Evolutionary conservation across 1,284 basidiomycete species (phyloP).

Genomic region (Ustilago trichophora): DNA sequence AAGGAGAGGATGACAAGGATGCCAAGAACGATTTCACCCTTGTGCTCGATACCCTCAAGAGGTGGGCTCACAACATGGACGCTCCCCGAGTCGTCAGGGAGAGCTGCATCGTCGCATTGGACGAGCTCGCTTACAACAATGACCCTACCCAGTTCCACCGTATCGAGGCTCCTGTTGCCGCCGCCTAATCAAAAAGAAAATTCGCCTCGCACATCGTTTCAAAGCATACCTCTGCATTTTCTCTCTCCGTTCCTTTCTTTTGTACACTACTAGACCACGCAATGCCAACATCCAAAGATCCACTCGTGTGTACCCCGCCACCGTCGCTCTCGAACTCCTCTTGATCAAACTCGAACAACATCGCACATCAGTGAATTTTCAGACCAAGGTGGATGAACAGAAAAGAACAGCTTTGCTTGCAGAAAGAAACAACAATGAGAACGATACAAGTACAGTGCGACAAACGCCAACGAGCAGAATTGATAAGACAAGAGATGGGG

Average conservation of each 20-base stretch:
- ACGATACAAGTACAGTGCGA: background rate
- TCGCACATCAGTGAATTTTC: background rate
- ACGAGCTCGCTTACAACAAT: constrained; percentile 69
- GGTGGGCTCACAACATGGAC: constrained; percentile 81
- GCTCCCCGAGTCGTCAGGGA: constrained; percentile 91
- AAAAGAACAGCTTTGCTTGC: constrained; percentile 9
- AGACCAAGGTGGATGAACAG: background rate
- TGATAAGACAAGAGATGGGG: too few relatives aligned
- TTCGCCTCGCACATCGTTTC: too few relatives aligned
- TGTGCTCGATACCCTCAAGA: constrained; percentile 83
- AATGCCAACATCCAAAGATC: too few relatives aligned
- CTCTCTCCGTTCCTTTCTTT: background rate
- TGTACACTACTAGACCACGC: constrained; percentile 23
- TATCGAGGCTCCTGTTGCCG: constrained; percentile 32
- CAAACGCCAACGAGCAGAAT: too few relatives aligned
- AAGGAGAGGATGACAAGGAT: constrained; percentile 69
- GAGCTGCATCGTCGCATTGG: constrained; percentile 94
- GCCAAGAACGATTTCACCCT: constrained; percentile 33
- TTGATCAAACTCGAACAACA: background rate
- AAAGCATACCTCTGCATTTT: constrained; percentile 1
- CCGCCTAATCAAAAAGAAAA: constrained; percentile 5
- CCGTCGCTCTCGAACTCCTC: too few relatives aligned
- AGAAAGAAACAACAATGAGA: background rate
- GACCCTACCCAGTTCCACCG: constrained; percentile 66
- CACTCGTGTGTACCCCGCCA: too few relatives aligned